Base-by-base conservation (phyloP, 179 eudicot genomes). In the Silene coronaria region DNA sequence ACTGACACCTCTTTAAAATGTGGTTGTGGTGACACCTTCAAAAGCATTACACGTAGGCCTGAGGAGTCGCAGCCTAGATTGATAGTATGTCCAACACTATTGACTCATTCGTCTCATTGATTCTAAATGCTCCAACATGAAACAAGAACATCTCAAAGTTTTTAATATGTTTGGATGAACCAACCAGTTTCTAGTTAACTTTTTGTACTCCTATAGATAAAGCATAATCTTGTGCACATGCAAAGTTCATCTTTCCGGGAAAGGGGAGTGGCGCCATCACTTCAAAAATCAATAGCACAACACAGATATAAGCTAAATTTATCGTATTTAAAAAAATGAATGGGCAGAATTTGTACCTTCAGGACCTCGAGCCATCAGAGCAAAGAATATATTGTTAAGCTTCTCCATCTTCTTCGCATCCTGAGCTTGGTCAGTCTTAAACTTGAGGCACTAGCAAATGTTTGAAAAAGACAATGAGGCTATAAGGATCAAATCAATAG, bases 361-460 rank as follows among this genome's bases (percentile, higher is more conserved):
- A 78, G 97, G 98, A 76, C 94, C 96, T 26, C 98, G 94, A 75
- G 98, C 90, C 97, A 90, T 91, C 86, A 94, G 69, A 34, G 93
- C 84, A 74, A 94, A 94, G 85, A 94, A 90, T 66, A 94, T 91
- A 77, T 91, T 93, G 79, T 94, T 94, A 30, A 94, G 88, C 84
- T 94, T 94, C 86, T 94, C 98, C 97, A 94, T 94, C 86, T 91
- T 94, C 87, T 91, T 94, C 22, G 97, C 98, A 79, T 94, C 97
- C 64, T 94, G 98, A 11, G 90, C 96, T 79, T 94, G 98, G 84
- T 94, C 97, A 13, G 97, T 94, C 90, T 94, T 94, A 75, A 87
- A 94, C 84, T 94, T 94, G 84, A 91, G 83, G 80, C 97, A 94
- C 98, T 94, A 82, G 5, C 19, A 74, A 62, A 76, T 60, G 21